These are phyloP conservation scores for Mucuna pruriens DNA, from an alignment of 306 rosid genomes.

Conservation along the genomic window DNA sequence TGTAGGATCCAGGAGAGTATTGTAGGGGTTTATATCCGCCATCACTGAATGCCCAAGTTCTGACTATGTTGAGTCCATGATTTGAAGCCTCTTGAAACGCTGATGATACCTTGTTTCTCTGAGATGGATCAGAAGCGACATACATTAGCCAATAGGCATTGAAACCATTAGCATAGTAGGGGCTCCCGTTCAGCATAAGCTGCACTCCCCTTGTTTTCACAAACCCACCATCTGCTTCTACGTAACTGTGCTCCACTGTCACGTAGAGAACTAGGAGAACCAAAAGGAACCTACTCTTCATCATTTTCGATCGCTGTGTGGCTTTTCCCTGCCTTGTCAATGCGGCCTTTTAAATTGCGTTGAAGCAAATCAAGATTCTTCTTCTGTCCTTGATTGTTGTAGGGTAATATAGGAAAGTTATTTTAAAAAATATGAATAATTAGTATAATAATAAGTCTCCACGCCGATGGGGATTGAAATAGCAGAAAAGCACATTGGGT, in stretches of 20 bases:
- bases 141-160: slow-evolving; percentile 97
- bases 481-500: background rate
- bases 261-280: slow-evolving; percentile 44
- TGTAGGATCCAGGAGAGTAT: slow-evolving; percentile 85
- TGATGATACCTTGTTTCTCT: slow-evolving; percentile 72
- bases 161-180: slow-evolving; percentile 84
- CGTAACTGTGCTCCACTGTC: slow-evolving; percentile 42
- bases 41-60: slow-evolving; percentile 98
- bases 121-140: slow-evolving; percentile 77
- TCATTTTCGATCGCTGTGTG: background rate
- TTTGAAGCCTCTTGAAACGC: slow-evolving; percentile 66
- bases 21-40: slow-evolving; percentile 77
- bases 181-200: slow-evolving; percentile 66
- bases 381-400: slow-evolving; percentile 17
- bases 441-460: too few relatives aligned
- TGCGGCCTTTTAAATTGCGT: background rate
- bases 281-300: slow-evolving; percentile 47
- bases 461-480: too few relatives aligned
- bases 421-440: background rate
- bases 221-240: slow-evolving; percentile 66
- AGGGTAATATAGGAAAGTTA: background rate
- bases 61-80: slow-evolving; percentile 69
- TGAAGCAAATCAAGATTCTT: too few relatives aligned
- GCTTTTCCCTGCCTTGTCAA: background rate
- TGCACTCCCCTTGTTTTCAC: slow-evolving; percentile 77